phyloP scores from a whole-genome alignment of 257 asterid species.

The Solanum dulcamara region DNA sequence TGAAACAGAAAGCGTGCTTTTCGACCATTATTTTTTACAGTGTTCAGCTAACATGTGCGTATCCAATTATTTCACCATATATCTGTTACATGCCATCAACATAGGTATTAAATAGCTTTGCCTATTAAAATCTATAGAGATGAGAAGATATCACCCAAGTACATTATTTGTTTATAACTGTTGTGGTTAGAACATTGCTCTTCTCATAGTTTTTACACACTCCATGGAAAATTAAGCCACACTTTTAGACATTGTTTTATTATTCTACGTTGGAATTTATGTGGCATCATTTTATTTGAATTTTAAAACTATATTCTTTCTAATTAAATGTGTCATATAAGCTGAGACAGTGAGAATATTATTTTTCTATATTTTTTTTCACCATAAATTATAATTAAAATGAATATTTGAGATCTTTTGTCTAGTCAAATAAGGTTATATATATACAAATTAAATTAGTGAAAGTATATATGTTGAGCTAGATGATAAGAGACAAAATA shows the following conservation, averaged over 20 bases:
- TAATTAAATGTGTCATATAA: background rate
- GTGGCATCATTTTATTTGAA: no score
- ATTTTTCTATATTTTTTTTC: background rate
- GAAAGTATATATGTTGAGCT: background rate
- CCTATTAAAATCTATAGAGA: background rate
- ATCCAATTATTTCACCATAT: background rate
- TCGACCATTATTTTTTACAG: background rate
- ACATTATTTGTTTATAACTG: background rate
- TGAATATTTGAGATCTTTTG: background rate
- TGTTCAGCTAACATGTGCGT: background rate
- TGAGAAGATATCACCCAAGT: background rate
- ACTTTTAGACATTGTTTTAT: background rate
- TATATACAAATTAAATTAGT: background rate
- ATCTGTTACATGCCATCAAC: no score
- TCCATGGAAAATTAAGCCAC: background rate
- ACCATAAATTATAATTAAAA: background rate
- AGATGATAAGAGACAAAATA: background rate
- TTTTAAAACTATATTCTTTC: no score
- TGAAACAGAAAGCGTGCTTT: background rate
- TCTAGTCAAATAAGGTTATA: background rate
- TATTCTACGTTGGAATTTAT: background rate
- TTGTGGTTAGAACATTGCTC: background rate
- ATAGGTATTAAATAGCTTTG: no score
- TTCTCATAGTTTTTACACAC: background rate
- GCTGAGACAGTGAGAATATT: no score